Percentiles rank a stretch among this genome's conserved stretches.
Conservation (phyloP, 306 rosid species). For the Coriaria nepalensis region DNA sequence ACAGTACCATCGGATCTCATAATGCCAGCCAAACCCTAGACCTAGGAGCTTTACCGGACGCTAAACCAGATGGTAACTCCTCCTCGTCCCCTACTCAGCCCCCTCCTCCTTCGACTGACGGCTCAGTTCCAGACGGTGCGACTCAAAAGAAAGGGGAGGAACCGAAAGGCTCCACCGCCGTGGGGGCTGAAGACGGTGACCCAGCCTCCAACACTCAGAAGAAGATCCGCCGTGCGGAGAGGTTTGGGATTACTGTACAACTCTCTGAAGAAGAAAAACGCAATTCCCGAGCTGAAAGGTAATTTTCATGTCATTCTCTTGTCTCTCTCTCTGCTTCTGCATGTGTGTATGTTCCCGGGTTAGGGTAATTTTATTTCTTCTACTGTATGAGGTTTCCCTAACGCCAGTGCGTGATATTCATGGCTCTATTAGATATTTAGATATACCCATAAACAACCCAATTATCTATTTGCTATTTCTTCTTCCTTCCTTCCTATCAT, state of each 20-base stretch:
- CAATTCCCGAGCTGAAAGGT: constrained; percentile 89
- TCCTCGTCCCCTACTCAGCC: not conserved
- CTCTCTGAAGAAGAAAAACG: constrained; percentile 73
- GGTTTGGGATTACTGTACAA: constrained; percentile 77
- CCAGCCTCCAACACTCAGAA: constrained; percentile 45
- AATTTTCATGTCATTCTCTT: not conserved
- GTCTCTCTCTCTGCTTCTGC: too few species aligned
- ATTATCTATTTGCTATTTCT: too few species aligned
- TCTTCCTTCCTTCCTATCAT: not conserved
- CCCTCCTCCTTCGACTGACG: constrained; percentile 5
- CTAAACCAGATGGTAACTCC: constrained; percentile 19
- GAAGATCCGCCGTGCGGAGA: constrained; percentile 85
- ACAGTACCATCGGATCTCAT: constrained; percentile 13
- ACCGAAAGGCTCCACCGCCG: constrained; percentile 15
- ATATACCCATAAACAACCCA: too few species aligned
- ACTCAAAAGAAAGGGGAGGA: constrained; percentile 19
- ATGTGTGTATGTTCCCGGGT: too few species aligned
- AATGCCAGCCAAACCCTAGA: constrained; percentile 54
- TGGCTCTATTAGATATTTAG: too few species aligned
- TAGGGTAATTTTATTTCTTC: too few species aligned
- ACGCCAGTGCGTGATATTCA: too few species aligned
- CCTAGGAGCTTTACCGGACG: constrained; percentile 11
- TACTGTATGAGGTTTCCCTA: too few species aligned
- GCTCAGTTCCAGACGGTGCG: constrained; percentile 7
- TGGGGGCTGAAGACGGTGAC: constrained; percentile 15